A percentile compares a stretch with the other conserved stretches of the same genome.
Evolutionary conservation across 805 yeast species (phyloP).

Genomic region (Metschnikowia corniflorae): DNA sequence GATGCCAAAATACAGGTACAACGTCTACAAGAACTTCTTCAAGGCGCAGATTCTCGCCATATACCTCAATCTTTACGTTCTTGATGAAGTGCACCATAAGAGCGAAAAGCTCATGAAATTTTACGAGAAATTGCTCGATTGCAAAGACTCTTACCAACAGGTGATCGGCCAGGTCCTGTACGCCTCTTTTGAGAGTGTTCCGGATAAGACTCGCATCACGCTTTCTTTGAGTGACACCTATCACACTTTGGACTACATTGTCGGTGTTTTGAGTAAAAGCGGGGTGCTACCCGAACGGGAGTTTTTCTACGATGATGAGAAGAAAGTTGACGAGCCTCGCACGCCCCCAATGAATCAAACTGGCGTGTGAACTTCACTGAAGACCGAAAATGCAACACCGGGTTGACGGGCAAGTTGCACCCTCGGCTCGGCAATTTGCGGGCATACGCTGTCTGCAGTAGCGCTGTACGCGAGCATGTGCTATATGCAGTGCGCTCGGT

Average conservation of each 20-base stretch:
- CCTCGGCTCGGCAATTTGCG: too few relatives aligned
- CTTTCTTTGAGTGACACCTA: constrained; percentile 23
- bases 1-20: constrained; percentile 1
- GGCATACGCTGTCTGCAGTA: too few relatives aligned
- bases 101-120: constrained; percentile 11
- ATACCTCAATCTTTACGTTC: constrained; percentile 1
- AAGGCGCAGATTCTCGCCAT: constrained; percentile 15
- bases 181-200: constrained; percentile 7
- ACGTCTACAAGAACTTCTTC: constrained; percentile 19
- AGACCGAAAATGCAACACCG: too few relatives aligned
- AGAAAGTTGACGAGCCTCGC: too few relatives aligned
- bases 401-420: too few relatives aligned
- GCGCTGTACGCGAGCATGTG: too few relatives aligned
- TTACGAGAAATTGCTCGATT: constrained; percentile 9
- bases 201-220: constrained; percentile 22
- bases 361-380: too few relatives aligned
- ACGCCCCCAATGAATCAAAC: too few relatives aligned
- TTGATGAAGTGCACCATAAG: not conserved
- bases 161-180: constrained; percentile 20
- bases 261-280: constrained; percentile 21
- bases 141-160: constrained; percentile 19
- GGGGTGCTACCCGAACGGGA: constrained; percentile 20
- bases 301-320: constrained; percentile 19
- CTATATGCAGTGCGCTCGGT: too few relatives aligned
- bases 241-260: constrained; percentile 20